Percentiles rank a stretch among this genome's conserved stretches.
These are phyloP conservation scores for Basidiobolus meristosporus DNA, from an alignment of 371 early-diverging fungal species.

Conservation along the genomic window DNA sequence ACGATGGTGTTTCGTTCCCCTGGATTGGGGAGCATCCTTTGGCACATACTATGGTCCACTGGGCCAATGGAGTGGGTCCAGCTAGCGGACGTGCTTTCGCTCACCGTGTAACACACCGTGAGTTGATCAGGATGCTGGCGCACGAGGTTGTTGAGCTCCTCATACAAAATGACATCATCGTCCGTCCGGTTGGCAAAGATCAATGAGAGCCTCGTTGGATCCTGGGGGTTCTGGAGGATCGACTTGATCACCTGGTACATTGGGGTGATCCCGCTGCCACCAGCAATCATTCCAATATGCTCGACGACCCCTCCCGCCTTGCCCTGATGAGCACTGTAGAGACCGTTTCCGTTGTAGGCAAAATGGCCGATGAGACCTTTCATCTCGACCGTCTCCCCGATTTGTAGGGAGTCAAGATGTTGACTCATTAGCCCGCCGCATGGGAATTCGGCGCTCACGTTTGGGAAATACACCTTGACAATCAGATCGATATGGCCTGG, in stretches of 20 bases:
- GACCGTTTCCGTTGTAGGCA: conserved; percentile 8
- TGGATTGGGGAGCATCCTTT: conserved; percentile 38
- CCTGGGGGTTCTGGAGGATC: conserved; percentile 43
- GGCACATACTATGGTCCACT: conserved; percentile 40
- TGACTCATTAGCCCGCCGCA: conserved; percentile 27
- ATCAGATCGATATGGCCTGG: conserved; percentile 72
- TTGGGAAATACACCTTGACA: conserved; percentile 51
- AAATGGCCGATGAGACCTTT: conserved; percentile 36
- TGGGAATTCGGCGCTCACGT: conserved; percentile 10
- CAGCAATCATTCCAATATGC: conserved; percentile 46
- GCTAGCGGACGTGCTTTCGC: conserved; percentile 25
- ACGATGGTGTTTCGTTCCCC: conserved; percentile 25
- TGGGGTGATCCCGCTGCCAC: conserved; percentile 48
- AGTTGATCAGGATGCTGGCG: conserved; percentile 55
- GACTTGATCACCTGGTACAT: conserved; percentile 63
- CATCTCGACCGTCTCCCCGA: conserved; percentile 28
- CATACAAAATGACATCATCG: conserved; percentile 65
- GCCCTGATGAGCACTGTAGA: conserved; percentile 1
- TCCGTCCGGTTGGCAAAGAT: conserved; percentile 75
- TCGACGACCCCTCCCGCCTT: conserved; percentile 7
- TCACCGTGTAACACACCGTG: conserved; percentile 60
- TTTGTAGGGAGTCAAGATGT: conserved; percentile 19
- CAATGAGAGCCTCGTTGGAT: conserved; percentile 69
- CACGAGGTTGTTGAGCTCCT: conserved; percentile 53
- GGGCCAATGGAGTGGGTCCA: conserved; percentile 55